Evolutionary conservation across 2,329 filamentous ascomycete genomes (phyloP), one percentile per base, ranked within the genome.

Genomic region (Nakataea oryzae): DNA sequence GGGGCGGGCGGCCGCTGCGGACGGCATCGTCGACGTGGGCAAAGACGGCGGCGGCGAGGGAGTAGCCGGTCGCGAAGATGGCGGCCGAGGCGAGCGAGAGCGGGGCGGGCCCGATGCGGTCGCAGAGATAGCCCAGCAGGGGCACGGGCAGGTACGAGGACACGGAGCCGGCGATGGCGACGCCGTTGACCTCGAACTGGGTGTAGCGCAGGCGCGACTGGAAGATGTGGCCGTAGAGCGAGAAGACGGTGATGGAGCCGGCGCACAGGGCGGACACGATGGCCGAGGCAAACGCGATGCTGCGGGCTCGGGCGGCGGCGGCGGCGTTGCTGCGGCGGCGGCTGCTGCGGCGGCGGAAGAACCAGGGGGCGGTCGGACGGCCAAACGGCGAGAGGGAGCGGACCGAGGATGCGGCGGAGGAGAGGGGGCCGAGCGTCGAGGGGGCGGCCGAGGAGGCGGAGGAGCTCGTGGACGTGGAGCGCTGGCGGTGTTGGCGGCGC

Each of bases 111-210:
- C 91, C 91, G 66, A 89, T 85, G 59, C 93, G 88, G 75, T 99
- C 95, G 79, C 93, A 97, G 60, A 96, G 78, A 74, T 93, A 96
- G 50, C 95, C 95, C 69, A 96, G 88, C 54, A 95, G 69, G 2
- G 93, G 90, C 3, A 97, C 92, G n/a, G 91, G 90, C 6, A 97
- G 82, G 76, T 99, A 99, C 78, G 96, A 87, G 50, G 90, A 88
- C 54, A 97, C 78, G 72, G 93, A 93, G 62, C 91, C 91, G 21
- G 89, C 87, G 68, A 96, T 96, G 64, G 91, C 89, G 57, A 97
- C 86, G 58, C 88, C 86, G 74, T 97, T 97, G 74, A 99, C 91
- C 73, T 95, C 90, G 65, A 95, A 84, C 75, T 99, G 95, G 3
- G 87, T 88, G 76, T 97, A 99, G 70, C 86, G 88, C 60, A 99